Evolutionary conservation across 2,329 filamentous ascomycete species (phyloP), one percentile per base, ranked within the genome.

Genomic region (Clonostachys byssicola): DNA sequence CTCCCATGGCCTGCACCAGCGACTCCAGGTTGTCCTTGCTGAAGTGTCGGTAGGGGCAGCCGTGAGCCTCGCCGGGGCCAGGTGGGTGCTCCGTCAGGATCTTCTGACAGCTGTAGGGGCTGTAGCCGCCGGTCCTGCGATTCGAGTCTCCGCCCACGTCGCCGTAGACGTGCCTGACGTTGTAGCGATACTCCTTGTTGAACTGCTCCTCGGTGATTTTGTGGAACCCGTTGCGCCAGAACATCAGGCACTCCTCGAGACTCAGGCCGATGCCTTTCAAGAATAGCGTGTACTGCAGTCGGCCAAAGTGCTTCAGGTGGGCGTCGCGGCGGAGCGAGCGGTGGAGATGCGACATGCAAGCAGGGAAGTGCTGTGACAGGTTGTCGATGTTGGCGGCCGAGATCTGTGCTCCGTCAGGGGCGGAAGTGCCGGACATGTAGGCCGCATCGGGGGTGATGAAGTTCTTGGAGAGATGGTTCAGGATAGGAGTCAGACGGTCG

Each of bases 101-200:
- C 71, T 95, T 96, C 61, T 97, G 92, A 65, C 94, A 99, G 46
- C 88, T 94, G 61, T 90, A 95, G 0, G 94, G 90, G 43, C 88
- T 88, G 64, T 96, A 96, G 17, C 92, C 92, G 47, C 88, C 81
- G 40, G 91, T 88, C 46, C 92, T 82, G 34, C 92, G 81, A 62
- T 95, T 96, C 17, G 84, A 78, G 66, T 97, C 92, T 49, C 92
- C 92, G 47, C 94, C 94, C 1, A 97, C 94, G 59, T 97, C 92
- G 54, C 94, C 94, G 64, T 97, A 99, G 1, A 77, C 68, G 75
- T 99, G 92, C n/a, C 92, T 88, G 49, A 97, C 82, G 64, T 99
- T 97, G 77, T 99, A 99, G 41, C 88, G 81, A 71, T 99, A 97
- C 63, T 96, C 91, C 62, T 96, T 97, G 69, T 95, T 95, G 78